Evolutionary conservation across 225 moss, liverwort and hornwort genomes (phyloP).

Genomic region (Pseudoscleropodium purum): DNA sequence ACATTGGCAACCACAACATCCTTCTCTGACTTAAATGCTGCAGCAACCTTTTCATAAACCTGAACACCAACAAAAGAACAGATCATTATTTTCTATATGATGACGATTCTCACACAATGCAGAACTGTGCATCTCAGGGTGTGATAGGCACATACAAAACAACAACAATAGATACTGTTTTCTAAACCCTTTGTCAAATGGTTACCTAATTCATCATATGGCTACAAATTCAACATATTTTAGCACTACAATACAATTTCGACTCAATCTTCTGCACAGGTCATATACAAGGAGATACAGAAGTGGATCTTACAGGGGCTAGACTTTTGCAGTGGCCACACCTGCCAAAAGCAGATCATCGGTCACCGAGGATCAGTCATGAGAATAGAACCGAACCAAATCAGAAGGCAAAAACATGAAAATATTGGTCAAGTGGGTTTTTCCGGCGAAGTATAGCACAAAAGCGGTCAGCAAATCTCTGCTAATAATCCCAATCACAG

Average conservation of each 20-base stretch:
- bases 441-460: not conserved
- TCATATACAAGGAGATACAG: not conserved
- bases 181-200: not conserved
- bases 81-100: not conserved
- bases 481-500: not conserved
- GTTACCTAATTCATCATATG: not conserved
- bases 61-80: slow-evolving; percentile 9
- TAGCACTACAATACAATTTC: not conserved
- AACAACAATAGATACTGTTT: not conserved
- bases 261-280: not conserved
- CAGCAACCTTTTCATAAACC: slow-evolving; percentile 72
- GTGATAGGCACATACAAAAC: not conserved
- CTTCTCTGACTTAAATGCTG: slow-evolving; percentile 74
- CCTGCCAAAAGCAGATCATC: slow-evolving; percentile 39
- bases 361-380: not conserved
- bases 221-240: not conserved
- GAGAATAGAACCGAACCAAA: not conserved
- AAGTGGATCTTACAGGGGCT: slow-evolving; percentile 61
- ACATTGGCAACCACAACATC: slow-evolving; percentile 82
- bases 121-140: not conserved
- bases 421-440: not conserved
- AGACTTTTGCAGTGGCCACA: slow-evolving; percentile 99
- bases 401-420: not conserved
- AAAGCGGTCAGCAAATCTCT: not conserved
- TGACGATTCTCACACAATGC: not conserved